A percentile compares a stretch with the other conserved stretches of the same genome.
Conservation (phyloP, 345 rosid species). For the Populus pruinosa region DNA sequence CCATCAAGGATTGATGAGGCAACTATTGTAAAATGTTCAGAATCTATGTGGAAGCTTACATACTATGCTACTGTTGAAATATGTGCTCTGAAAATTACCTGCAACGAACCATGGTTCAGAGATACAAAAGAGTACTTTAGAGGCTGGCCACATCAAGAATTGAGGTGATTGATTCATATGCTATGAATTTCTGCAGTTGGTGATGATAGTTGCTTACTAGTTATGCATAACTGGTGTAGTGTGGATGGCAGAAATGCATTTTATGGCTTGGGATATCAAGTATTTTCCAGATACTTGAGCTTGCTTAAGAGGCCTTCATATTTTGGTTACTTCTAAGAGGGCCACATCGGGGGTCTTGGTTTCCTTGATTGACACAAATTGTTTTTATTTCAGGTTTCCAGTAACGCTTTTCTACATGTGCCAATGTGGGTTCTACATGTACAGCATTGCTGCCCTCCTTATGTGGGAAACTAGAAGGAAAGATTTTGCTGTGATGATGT, state of each 20-base stretch:
- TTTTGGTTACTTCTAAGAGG: not conserved
- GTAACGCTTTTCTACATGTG: constrained; percentile 77
- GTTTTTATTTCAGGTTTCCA: constrained; percentile 52
- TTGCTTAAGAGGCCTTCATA: not conserved
- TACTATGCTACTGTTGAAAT: constrained; percentile 67
- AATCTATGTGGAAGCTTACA: constrained; percentile 84
- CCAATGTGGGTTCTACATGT: constrained; percentile 87
- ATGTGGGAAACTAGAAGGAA: constrained; percentile 95
- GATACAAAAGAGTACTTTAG: constrained; percentile 54
- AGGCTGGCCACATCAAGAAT: constrained; percentile 91
- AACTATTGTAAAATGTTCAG: constrained; percentile 68
- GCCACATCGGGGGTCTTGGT: not conserved
- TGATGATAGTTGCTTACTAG: not conserved
- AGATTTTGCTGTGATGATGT: constrained; percentile 97
- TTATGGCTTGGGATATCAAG: not conserved
- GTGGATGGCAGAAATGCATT: not conserved
- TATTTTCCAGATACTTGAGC: not conserved
- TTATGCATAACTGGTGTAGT: not conserved
- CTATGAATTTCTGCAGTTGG: not conserved
- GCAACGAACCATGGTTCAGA: constrained; percentile 68
- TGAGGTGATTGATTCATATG: constrained; percentile 54
- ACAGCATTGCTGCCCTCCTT: constrained; percentile 79
- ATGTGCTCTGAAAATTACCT: constrained; percentile 50
- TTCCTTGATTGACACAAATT: not conserved
- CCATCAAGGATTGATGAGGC: constrained; percentile 50